A percentile compares a stretch with the other conserved stretches of the same genome.
Conservation (phyloP, 192 early-diverging fungal genomes). For the Chytriomyces sp. region DNA sequence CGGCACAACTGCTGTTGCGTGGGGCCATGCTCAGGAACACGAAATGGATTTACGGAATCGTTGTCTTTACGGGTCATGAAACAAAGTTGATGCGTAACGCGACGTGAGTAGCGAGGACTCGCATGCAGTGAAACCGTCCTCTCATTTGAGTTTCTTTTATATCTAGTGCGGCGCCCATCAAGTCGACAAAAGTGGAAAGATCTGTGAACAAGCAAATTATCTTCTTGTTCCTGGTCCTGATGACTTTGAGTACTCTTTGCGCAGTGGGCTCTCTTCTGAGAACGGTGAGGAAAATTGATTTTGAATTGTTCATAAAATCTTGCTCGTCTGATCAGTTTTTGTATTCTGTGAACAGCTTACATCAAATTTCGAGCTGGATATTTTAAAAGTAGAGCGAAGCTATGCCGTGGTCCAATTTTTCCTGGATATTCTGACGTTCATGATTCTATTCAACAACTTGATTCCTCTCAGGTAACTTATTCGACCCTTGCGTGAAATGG, state of each 20-base stretch:
- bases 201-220: constrained; percentile 95
- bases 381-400: constrained; percentile 33
- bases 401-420: constrained; percentile 61
- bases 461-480: constrained; percentile 85
- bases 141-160: too few species aligned
- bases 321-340: too few species aligned
- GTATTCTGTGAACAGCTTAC: constrained; percentile 13
- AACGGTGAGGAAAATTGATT: constrained; percentile 21
- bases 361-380: constrained; percentile 44
- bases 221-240: constrained; percentile 84
- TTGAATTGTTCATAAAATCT: neutral
- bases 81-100: constrained; percentile 97
- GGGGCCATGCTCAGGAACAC: constrained; percentile 97
- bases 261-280: constrained; percentile 74
- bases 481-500: neutral
- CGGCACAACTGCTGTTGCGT: constrained; percentile 78
- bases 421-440: constrained; percentile 91
- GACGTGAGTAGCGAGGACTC: constrained; percentile 41
- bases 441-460: constrained; percentile 98
- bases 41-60: constrained; percentile 93
- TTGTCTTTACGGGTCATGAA: constrained; percentile 98
- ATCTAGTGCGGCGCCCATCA: constrained; percentile 82
- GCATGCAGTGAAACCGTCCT: neutral
- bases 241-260: constrained; percentile 84
- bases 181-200: constrained; percentile 88